phyloP scores from a whole-genome alignment of 305 asterid species.

The Coffea humblotiana region DNA sequence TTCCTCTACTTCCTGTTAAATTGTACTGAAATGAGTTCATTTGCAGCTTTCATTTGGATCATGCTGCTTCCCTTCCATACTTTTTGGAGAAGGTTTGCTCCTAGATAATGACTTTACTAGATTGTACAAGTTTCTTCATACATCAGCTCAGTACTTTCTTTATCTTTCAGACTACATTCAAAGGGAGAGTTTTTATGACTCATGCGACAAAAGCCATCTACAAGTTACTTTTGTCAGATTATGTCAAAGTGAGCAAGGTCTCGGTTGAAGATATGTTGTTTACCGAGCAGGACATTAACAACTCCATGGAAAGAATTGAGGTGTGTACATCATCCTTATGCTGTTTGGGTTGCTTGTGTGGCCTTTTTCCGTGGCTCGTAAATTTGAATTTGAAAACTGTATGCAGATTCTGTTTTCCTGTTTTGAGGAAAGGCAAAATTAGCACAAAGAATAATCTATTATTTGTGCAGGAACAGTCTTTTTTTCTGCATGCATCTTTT shows the following conservation, averaged over 20 bases:
- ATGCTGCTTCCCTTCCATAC: constrained; percentile 99
- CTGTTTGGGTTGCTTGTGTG: not conserved
- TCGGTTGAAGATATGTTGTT: constrained; percentile 95
- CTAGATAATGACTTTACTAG: constrained; percentile 22
- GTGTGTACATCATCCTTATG: constrained; percentile 24
- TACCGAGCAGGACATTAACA: constrained; percentile 76
- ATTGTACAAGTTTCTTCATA: constrained; percentile 14
- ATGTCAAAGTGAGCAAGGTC: constrained; percentile 97
- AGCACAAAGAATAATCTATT: not conserved
- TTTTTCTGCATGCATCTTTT: not conserved
- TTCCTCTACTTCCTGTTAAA: constrained; percentile 12
- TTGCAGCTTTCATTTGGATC: constrained; percentile 98
- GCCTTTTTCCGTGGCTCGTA: not conserved
- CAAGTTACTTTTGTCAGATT: constrained; percentile 86
- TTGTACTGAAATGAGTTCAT: constrained; percentile 11
- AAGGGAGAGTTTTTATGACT: constrained; percentile 94
- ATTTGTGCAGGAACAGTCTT: not conserved
- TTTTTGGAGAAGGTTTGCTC: constrained; percentile 83
- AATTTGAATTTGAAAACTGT: too few species aligned
- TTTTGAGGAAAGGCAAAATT: not conserved
- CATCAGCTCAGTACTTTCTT: constrained; percentile 21
- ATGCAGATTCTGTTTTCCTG: not conserved
- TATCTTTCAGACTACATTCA: constrained; percentile 73
- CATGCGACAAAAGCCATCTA: constrained; percentile 98
- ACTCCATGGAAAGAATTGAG: constrained; percentile 95